phyloP scores from a whole-genome alignment of 148 eudicot species.

The Rhododendron williamsianum region DNA sequence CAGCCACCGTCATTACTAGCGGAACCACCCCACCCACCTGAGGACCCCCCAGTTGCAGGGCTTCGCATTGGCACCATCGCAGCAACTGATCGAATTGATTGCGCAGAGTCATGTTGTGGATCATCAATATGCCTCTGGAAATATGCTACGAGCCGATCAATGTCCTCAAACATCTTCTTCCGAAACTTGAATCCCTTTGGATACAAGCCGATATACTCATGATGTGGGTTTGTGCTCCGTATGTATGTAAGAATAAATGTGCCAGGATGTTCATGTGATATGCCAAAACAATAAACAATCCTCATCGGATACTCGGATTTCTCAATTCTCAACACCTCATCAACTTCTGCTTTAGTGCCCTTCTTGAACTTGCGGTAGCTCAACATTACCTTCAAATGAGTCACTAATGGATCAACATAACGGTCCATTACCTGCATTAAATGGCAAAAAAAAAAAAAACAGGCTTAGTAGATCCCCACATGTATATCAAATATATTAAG shows the following conservation, averaged over 20 bases:
- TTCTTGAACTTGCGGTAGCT: conserved; percentile 73
- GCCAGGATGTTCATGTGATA: conserved; percentile 97
- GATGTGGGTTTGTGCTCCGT: conserved; percentile 85
- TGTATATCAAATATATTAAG: too few species aligned
- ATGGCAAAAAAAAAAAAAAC: background rate
- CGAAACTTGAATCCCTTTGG: conserved; percentile 95
- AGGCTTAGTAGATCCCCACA: background rate
- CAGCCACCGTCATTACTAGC: conserved; percentile 49
- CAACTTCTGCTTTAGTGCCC: conserved; percentile 91
- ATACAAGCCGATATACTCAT: conserved; percentile 83
- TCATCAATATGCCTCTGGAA: conserved; percentile 91
- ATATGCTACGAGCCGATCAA: conserved; percentile 77
- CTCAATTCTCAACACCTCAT: conserved; percentile 63
- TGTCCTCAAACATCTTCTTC: conserved; percentile 72
- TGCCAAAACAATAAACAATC: conserved; percentile 87
- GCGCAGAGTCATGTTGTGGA: conserved; percentile 57
- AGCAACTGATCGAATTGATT: conserved; percentile 82
- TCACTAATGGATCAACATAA: conserved; percentile 91
- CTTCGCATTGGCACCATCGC: conserved; percentile 96
- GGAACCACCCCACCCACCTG: conserved; percentile 71
- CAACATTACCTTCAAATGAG: conserved; percentile 79
- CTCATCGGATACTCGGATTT: conserved; percentile 64
- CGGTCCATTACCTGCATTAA: conserved; percentile 85
- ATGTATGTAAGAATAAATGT: conserved; percentile 83
- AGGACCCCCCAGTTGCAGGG: conserved; percentile 65